Evolutionary conservation across 106 monocot genomes (phyloP), one percentile per base, ranked within the genome.

Genomic region (Apostasia ramifera): DNA sequence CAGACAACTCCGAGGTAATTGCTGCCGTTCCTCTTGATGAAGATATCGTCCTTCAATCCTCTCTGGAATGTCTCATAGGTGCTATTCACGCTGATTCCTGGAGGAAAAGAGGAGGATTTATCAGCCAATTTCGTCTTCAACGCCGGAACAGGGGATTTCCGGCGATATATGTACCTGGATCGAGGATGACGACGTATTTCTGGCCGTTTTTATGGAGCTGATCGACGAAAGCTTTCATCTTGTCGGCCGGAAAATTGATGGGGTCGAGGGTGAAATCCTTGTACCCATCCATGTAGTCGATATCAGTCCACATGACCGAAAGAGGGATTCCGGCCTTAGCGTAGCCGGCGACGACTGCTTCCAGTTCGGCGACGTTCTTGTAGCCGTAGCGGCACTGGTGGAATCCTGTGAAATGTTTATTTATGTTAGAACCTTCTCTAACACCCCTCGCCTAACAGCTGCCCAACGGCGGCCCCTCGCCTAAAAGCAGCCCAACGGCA

Each of bases 251-350:
- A 59, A 80, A 94, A 66, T 84, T 89, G 65, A 84, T 11, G 2
- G 89, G 89, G 45, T 94, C 84, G n/a, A 89, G 78, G 3, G 93
- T 89, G 79, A 89, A 90, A 47, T 86, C 89, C 64, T 89, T 94
- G 80, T 47, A 86, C 1, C 15, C 86, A 53, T 94, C 93, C 93
- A 94, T 94, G 85, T 89, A 82, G 60, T 90, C 86, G 11, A 86
- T 90, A 71, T 90, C 90, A 0, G 83, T 83, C 90, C 90, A 90
- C 81, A 90, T 86, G 38, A 81, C 86, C 42, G 86, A 78, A 6
- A 90, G 61, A 60, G 90, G 90, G 13, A 90, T 94, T 44, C 59
- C 56, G 3, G 89, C 84, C 8, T 73, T 59, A 1, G 79, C 80
- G 46, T 86, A 94, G 63, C 86, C 76, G 6, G 76, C 75, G 1